Conservation (phyloP, 176 grass and related monocot species). For the Musa beccarii region DNA sequence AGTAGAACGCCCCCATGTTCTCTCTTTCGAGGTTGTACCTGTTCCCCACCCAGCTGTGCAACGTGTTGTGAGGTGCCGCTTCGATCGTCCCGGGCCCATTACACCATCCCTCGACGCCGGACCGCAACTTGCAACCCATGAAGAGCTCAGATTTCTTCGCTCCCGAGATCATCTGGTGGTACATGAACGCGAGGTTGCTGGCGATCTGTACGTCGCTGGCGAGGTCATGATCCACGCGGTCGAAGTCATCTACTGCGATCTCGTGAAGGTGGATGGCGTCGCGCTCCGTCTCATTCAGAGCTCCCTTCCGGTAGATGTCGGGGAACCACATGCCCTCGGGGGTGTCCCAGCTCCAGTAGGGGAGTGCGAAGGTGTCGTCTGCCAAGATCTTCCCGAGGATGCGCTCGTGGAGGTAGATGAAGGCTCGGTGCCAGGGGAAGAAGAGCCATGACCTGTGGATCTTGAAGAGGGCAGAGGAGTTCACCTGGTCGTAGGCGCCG, state of each 20-base stretch:
- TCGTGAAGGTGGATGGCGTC: neutral
- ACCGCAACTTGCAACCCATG: neutral
- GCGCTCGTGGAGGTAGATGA: conserved; percentile 62
- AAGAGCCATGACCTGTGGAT: conserved; percentile 59
- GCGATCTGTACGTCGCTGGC: neutral
- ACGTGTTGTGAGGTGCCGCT: conserved; percentile 26
- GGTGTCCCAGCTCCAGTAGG: conserved; percentile 41
- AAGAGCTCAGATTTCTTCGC: neutral
- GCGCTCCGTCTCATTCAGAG: neutral
- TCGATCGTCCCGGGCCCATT: neutral
- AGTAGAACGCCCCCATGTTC: conserved; percentile 46
- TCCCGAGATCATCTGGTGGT: neutral
- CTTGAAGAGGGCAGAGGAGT: conserved; percentile 4
- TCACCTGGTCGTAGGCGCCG: conserved; percentile 35
- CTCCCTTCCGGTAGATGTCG: conserved; percentile 12
- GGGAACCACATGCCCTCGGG: conserved; percentile 49
- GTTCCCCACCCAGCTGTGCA: conserved; percentile 38
- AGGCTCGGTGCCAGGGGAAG: conserved; percentile 51
- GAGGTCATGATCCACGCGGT: neutral
- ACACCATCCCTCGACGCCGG: neutral
- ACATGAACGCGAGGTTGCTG: conserved; percentile 7
- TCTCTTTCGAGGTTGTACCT: conserved; percentile 12
- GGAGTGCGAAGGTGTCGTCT: conserved; percentile 36
- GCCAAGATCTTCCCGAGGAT: conserved; percentile 42
- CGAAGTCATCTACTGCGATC: neutral